A percentile compares a stretch with the other conserved stretches of the same genome.
phyloP scores from a whole-genome alignment of 2,329 filamentous ascomycete genomes.

The Beauveria sp. region DNA sequence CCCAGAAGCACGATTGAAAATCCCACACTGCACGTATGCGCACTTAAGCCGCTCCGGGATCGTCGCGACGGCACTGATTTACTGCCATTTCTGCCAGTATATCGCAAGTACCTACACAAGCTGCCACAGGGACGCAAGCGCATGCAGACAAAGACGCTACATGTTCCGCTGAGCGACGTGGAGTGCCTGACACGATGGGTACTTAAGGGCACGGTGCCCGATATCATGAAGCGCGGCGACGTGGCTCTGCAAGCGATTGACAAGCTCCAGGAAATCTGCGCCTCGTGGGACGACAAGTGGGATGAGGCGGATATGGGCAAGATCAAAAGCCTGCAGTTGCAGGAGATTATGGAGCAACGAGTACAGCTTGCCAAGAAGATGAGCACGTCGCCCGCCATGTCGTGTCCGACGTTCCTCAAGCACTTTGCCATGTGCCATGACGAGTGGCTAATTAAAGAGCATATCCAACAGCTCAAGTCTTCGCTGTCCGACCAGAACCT shows the following conservation, averaged over 20 bases:
- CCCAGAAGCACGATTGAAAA: constrained; percentile 48
- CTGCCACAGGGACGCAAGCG: constrained; percentile 60
- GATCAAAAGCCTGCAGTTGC: constrained; percentile 74
- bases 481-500: constrained; percentile 94
- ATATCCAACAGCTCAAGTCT: constrained; percentile 79
- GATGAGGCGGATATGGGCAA: constrained; percentile 76
- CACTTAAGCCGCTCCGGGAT: constrained; percentile 61
- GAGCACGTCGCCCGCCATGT: constrained; percentile 56
- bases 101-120: constrained; percentile 59
- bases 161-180: constrained; percentile 68
- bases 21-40: constrained; percentile 69
- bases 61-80: constrained; percentile 75
- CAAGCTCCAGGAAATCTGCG: constrained; percentile 60
- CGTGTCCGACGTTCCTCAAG: constrained; percentile 74
- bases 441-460: constrained; percentile 92
- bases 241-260: constrained; percentile 50
- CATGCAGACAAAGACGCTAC: constrained; percentile 58
- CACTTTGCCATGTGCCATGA: constrained; percentile 96
- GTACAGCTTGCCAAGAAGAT: constrained; percentile 54
- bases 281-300: constrained; percentile 71
- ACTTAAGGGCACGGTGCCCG: constrained; percentile 50
- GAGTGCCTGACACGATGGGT: constrained; percentile 74
- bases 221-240: constrained; percentile 49
- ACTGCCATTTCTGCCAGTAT: constrained; percentile 70
- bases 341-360: constrained; percentile 71